A percentile compares a stretch with the other conserved stretches of the same genome.
These are phyloP conservation scores for Teunomyces aglyptinius DNA, from an alignment of 805 yeast genomes.

Conservation along the genomic window DNA sequence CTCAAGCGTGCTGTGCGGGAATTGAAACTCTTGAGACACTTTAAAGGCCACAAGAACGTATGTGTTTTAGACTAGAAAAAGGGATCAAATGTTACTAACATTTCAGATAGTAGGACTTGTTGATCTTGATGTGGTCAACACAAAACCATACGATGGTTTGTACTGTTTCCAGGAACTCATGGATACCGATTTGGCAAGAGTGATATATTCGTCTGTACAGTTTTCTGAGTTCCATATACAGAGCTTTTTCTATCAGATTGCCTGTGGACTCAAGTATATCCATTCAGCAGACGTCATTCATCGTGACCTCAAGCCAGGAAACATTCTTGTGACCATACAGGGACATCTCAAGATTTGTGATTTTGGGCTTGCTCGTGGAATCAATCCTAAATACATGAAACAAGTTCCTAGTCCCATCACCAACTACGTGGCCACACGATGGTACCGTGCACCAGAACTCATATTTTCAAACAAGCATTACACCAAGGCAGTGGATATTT, in stretches of 20 bases:
- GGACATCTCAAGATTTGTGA: constrained; percentile 87
- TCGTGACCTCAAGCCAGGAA: constrained; percentile 90
- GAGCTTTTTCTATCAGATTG: constrained; percentile 71
- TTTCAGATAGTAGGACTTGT: constrained; percentile 60
- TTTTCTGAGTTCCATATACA: constrained; percentile 83
- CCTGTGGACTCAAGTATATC: constrained; percentile 83
- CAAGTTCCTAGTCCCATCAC: constrained; percentile 53
- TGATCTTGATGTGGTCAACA: constrained; percentile 68
- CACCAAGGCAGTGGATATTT: constrained; percentile 73
- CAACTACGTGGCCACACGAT: constrained; percentile 87
- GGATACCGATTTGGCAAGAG: constrained; percentile 76
- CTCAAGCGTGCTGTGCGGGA: constrained; percentile 82
- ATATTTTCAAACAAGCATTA: constrained; percentile 60
- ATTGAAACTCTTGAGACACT: constrained; percentile 72
- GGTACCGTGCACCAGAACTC: constrained; percentile 95
- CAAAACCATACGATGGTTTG: constrained; percentile 75
- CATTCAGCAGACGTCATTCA: constrained; percentile 93
- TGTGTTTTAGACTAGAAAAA: constrained; percentile 9
- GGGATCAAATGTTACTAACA: constrained; percentile 13
- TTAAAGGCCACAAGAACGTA: constrained; percentile 80
- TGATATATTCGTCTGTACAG: constrained; percentile 74
- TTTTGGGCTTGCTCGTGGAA: constrained; percentile 88
- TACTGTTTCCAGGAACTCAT: constrained; percentile 86
- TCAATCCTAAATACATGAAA: constrained; percentile 34
- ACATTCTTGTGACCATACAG: constrained; percentile 69